Evolutionary conservation across 352 stramenopile genomes (phyloP), one percentile per base, ranked within the genome.

Genomic region (Phytophthora tubulina): DNA sequence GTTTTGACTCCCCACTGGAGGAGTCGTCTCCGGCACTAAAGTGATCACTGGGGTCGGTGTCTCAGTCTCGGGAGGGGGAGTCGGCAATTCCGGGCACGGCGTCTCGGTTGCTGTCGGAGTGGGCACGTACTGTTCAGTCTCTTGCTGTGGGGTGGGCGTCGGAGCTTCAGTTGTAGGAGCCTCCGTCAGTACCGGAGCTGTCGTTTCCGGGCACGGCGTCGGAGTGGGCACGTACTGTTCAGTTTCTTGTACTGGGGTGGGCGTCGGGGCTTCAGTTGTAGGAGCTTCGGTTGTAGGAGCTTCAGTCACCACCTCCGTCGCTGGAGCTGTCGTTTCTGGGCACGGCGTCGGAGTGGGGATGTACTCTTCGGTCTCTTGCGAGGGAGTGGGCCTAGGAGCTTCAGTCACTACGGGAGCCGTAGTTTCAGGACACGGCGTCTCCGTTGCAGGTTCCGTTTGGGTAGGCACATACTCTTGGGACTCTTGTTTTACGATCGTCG

Each of bases 1-100:
- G 15, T 32, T 36, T 17, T 61, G 50, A 48, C 13, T 39, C 31
- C 44, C 45, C 32, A 55, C 55, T 4, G 63, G 63, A 9, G 50
- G 11, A 38, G 49, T 10, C 27, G 70, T 77, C 17, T 77, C 70
- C 13, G 56, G 50, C 2, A 70, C 64, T 27, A 69, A 31, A 6
- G 59, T 58, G 44, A 52, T 30, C 14, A 51, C 27, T 42, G 50
- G 51, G 8, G 44, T 49, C 10, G 60, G 67, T 3, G 48, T 56
- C 44, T 76, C 70, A 10, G 46, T 57, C 33, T 75, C 48, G 13
- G 59, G 52, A 3, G 1, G 21, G 2, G 63, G 63, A 3, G 56
- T 70, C 9, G 70, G 70, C 15, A 70, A 41, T 27, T 27, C 44
- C 15, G 71, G 59, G 6, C 60, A 78, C 4, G 67, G 71, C 6